phyloP scores from a whole-genome alignment of 768 basidiomycete species.

The Psilocybe cubensis region DNA sequence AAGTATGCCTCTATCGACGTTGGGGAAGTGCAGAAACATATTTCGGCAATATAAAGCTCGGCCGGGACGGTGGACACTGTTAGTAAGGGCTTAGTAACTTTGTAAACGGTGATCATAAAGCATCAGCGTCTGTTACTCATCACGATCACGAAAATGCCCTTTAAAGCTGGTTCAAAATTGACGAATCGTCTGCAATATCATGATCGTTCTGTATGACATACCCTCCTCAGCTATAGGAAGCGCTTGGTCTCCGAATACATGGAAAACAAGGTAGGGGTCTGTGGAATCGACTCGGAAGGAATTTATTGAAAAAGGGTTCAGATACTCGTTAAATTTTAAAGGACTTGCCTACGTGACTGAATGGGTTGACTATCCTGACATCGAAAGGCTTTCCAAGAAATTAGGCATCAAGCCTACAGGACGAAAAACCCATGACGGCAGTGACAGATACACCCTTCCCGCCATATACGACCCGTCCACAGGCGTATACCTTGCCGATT shows the following conservation, averaged over 20 bases:
- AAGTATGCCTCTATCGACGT: constrained; percentile 3
- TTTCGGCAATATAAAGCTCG: not conserved
- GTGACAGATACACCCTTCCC: constrained; percentile 41
- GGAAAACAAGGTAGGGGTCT: not conserved
- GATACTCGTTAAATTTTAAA: constrained; percentile 28
- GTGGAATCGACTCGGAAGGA: not conserved
- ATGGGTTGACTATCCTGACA: constrained; percentile 48
- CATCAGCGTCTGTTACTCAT: no score
- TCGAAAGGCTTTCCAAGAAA: constrained; percentile 33
- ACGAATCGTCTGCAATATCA: not conserved
- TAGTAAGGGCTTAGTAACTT: no score
- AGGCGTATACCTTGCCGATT: constrained; percentile 37
- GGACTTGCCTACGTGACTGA: constrained; percentile 41
- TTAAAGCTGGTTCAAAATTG: no score
- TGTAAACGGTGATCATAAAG: no score
- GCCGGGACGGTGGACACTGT: not conserved
- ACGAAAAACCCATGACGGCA: constrained; percentile 29
- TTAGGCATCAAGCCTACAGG: constrained; percentile 36
- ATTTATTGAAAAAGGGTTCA: not conserved
- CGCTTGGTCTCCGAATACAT: constrained; percentile 3
- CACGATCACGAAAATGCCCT: no score
- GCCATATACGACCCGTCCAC: constrained; percentile 43
- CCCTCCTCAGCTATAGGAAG: not conserved
- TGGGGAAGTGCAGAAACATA: not conserved
- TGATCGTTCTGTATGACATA: constrained; percentile 2